These are phyloP conservation scores for Heritiera fomes DNA, from an alignment of 345 rosid species.

Conservation along the genomic window DNA sequence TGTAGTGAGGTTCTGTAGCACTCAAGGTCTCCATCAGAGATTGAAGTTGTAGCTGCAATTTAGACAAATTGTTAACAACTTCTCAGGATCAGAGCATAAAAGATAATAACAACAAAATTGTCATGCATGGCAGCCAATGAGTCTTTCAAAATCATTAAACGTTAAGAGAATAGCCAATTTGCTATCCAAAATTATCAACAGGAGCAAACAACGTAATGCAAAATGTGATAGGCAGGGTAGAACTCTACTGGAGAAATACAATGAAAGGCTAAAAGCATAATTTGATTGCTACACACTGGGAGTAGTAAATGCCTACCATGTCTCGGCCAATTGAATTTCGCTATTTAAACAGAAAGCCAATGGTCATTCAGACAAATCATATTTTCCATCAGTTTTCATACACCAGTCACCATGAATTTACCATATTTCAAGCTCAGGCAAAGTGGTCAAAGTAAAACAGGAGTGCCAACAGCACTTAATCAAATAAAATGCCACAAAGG, in stretches of 20 bases:
- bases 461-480: neutral
- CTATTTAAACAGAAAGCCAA: conserved; percentile 1
- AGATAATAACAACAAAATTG: neutral
- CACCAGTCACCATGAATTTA: neutral
- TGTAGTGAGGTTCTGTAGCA: conserved; percentile 93
- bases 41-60: conserved; percentile 94
- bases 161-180: neutral
- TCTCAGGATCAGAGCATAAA: conserved; percentile 5
- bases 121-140: neutral
- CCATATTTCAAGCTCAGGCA: neutral
- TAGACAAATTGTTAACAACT: neutral
- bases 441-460: neutral
- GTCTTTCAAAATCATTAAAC: conserved; percentile 9
- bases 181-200: neutral
- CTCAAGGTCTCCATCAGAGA: conserved; percentile 93
- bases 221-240: neutral
- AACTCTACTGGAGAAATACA: neutral
- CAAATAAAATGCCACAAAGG: neutral
- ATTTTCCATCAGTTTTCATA: neutral
- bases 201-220: neutral
- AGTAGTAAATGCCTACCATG: neutral
- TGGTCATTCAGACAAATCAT: neutral
- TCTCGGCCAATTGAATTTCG: neutral
- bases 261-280: conserved; percentile 3
- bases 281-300: neutral